Evolutionary conservation across 257 asterid genomes (phyloP), one percentile per base, ranked within the genome.

Genomic region (Anisodus acutangulus): DNA sequence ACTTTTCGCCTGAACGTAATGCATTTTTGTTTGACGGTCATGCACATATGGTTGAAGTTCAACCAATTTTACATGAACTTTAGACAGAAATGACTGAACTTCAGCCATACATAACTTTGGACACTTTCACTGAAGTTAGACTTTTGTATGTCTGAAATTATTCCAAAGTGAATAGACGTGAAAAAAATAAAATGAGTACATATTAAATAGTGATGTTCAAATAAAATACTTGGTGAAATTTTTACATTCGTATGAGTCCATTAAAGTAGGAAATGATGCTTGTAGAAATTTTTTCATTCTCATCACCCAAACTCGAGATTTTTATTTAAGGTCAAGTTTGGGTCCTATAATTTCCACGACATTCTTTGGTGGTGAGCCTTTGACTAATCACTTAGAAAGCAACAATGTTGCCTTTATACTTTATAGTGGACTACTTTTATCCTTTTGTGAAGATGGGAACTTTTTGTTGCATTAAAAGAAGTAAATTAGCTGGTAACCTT

Each of bases 391-490:
- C 82, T 76, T 79, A 88, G 85, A 87, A 88, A 87, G 87, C 69
- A 87, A 19, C 64, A 87, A 19, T 71, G 81, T 85, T 88, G 85
- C 88, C 93, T 91, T 87, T 88, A 86, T 74, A n/a, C 93, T 91
- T 87, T 88, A 86, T 74, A n/a, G 86, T 87, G 90, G 91, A 6
- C 81, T 74, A 74, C 94, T 90, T 92, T 88, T 84, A n/a, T 35
- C 9, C 35, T 35, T 80, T 80, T 8, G 22, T 84, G 58, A 83
- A 69, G 60, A 5, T 70, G 55, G 43, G 78, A 17, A 69, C 89
- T 68, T 90, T 87, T 90, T 82, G 11, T 71, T 88, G 91, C 94
- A 90, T 91, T 85, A 93, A 94, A 93, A 94, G 95, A 87, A 86
- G 91, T 81, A 90, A 90, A 74, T 79, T 87, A 45, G 85, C 83